phyloP scores from a whole-genome alignment of 495 filamentous ascomycete genomes.

The Penicillium malachiteum region DNA sequence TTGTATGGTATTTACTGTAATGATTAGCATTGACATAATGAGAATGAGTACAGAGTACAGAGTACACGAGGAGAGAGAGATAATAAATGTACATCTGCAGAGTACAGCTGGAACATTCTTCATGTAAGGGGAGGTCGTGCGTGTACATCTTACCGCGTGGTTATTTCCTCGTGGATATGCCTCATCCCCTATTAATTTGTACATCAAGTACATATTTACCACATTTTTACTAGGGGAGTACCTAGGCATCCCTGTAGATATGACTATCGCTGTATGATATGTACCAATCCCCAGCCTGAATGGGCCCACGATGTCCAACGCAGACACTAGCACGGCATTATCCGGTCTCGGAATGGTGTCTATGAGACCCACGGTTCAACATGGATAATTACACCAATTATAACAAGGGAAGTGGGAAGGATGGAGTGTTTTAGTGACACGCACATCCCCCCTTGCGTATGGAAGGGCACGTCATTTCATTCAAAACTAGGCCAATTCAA shows the following conservation, averaged over 20 bases:
- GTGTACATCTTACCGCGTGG: constrained; percentile 9
- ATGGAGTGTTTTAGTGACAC: constrained; percentile 9
- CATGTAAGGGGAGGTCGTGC: neutral
- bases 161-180: constrained; percentile 6
- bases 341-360: constrained; percentile 27
- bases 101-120: too few relatives aligned
- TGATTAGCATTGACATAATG: too few relatives aligned
- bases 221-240: too few relatives aligned
- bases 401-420: neutral
- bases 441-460: constrained; percentile 19
- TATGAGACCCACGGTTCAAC: constrained; percentile 22
- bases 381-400: neutral
- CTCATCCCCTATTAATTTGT: neutral
- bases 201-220: too few relatives aligned
- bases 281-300: constrained; percentile 10
- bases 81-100: too few relatives aligned
- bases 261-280: too few relatives aligned
- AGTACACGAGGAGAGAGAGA: too few relatives aligned
- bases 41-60: too few relatives aligned
- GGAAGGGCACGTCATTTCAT: constrained; percentile 11
- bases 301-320: constrained; percentile 16
- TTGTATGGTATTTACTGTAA: neutral
- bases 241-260: too few relatives aligned
- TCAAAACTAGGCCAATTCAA: neutral
- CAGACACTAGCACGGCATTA: constrained; percentile 24